Base-by-base conservation (phyloP, 2,329 filamentous ascomycete genomes). In the Epicoccum sorghinum region DNA sequence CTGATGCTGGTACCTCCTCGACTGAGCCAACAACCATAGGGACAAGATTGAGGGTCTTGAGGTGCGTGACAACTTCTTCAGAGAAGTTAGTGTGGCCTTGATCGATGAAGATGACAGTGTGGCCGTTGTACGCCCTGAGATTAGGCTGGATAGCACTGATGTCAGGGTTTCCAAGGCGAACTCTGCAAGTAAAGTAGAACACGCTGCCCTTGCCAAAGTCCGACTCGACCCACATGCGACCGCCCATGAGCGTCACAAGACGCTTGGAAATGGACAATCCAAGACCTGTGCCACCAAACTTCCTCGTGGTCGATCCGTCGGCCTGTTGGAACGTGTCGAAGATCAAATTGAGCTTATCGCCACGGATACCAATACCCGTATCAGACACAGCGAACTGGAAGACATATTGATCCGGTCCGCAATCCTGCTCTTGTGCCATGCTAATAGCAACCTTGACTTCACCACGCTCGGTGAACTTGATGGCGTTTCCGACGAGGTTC, bases 271-370 rank as follows among this genome's bases (percentile, higher is more conserved):
- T 98, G 13, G 93, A 97, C 24, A 98, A 79, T 63, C 93, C 93
- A 8, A 98, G 84, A 64, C 93, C 93, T 6, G 95, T 98, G 66
- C 93, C 93, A 67, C 93, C 93, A 73, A 98, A 98, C 73, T 96
- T 95, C 66, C 93, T 86, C 1, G 93, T 98, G 75, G 96, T 98
- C 30, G 93, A 97, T 33, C 93, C 93, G 73, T 98, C 95, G 18
- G 95, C 95, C 79, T 98, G 95, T 75, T 97, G 93, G 86, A 98
- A 98, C 0, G 93, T 98, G 77, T 98, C 95, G 77, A 99, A 98
- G 71, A 99, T 98, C 62, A 98, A 82, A 71, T 96, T 92, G 47
- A 98, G 84, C 79, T 98, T 98, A 77, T 98, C 93, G 61, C 89
- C 86, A 67, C 93, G 91, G 66, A 98, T 98, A 67, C 95, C 95